Percentiles rank a stretch among this genome's conserved stretches.
These are phyloP conservation scores for Alliaria petiolata DNA, from an alignment of 345 rosid species.

Conservation along the genomic window DNA sequence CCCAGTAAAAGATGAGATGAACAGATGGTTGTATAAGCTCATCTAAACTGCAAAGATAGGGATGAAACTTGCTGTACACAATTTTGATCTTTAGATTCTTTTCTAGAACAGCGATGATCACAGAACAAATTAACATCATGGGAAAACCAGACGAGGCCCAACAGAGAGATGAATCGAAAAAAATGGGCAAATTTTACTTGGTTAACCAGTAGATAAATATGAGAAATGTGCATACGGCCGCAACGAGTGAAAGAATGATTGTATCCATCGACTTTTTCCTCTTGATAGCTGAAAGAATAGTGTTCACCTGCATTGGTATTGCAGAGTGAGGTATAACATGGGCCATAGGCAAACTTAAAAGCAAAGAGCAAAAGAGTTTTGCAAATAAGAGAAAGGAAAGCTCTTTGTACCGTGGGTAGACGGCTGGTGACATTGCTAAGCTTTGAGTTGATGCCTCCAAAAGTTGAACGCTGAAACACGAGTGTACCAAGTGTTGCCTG, in stretches of 20 bases:
- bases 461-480: conserved; percentile 82
- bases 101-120: conserved; percentile 16
- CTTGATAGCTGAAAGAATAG: conserved; percentile 75
- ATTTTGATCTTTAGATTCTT: conserved; percentile 15
- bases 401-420: conserved; percentile 71
- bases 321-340: conserved; percentile 9
- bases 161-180: conserved; percentile 18
- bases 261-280: conserved; percentile 97
- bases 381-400: background rate
- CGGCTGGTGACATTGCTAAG: conserved; percentile 86
- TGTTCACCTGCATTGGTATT: conserved; percentile 65
- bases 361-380: background rate
- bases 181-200: conserved; percentile 47
- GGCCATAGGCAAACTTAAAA: too few relatives aligned
- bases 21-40: conserved; percentile 6
- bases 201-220: conserved; percentile 92
- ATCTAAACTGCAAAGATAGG: conserved; percentile 2
- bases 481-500: conserved; percentile 90
- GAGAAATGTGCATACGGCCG: conserved; percentile 91
- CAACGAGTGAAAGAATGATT: conserved; percentile 86
- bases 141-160: conserved; percentile 24
- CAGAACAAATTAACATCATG: conserved; percentile 22
- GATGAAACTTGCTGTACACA: conserved; percentile 29
- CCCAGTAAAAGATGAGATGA: background rate
- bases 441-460: conserved; percentile 95